A percentile compares a stretch with the other conserved stretches of the same genome.
Evolutionary conservation across 495 filamentous ascomycete species (phyloP).

Genomic region (Chlorociboria aeruginascens): DNA sequence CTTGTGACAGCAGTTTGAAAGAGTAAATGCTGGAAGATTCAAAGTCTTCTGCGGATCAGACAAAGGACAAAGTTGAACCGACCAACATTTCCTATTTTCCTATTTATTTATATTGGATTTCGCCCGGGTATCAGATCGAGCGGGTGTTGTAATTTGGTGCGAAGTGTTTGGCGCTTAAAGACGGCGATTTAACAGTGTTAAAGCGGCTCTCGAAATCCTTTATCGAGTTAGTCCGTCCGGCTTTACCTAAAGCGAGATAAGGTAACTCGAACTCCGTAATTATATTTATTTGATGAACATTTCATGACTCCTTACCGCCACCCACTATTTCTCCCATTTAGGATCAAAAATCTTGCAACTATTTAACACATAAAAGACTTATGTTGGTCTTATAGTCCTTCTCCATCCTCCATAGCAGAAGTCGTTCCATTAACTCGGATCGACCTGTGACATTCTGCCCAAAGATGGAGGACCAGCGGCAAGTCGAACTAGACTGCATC

Average conservation of each 20-base stretch:
- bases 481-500: constrained; percentile 72
- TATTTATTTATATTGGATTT: background rate
- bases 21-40: background rate
- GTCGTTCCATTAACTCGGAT: constrained; percentile 13
- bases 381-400: constrained; percentile 1
- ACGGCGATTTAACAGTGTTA: background rate
- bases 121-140: background rate
- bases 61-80: no score
- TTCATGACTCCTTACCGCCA: background rate
- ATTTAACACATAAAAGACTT: background rate
- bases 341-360: background rate
- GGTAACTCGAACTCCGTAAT: no score
- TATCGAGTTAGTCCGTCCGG: no score
- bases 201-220: constrained; percentile 16
- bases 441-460: constrained; percentile 15
- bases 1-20: background rate
- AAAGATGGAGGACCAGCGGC: constrained; percentile 33
- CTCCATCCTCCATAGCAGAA: constrained; percentile 7
- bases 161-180: background rate
- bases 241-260: no score
- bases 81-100: background rate
- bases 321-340: constrained; percentile 5
- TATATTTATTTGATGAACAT: no score
- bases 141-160: background rate
- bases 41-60: no score